A percentile compares a stretch with the other conserved stretches of the same genome.
Conservation (phyloP, 202 grass and related monocot species). For the Digitaria exilis region DNA sequence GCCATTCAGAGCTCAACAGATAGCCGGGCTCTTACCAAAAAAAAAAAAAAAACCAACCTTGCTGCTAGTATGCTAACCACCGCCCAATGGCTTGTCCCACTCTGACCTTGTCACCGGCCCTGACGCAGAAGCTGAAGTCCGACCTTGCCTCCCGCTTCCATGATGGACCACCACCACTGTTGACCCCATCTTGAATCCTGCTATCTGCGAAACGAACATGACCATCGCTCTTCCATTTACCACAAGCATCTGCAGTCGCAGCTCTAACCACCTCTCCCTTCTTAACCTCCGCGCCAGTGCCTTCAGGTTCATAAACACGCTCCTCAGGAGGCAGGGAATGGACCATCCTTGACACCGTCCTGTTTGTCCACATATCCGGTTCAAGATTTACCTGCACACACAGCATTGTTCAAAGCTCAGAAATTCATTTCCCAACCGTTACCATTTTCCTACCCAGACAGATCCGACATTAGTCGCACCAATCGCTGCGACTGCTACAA, state of each 20-base stretch:
- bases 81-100: conserved; percentile 78
- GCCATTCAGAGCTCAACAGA: too few species aligned
- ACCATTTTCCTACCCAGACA: too few species aligned
- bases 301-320: conserved; percentile 58
- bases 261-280: conserved; percentile 71
- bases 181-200: conserved; percentile 86
- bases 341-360: conserved; percentile 30
- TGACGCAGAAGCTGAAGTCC: conserved; percentile 69
- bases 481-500: too few species aligned
- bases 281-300: conserved; percentile 59
- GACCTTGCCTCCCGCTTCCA: conserved; percentile 28
- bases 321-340: conserved; percentile 52
- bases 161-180: conserved; percentile 69
- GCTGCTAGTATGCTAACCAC: conserved; percentile 41
- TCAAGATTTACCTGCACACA: conserved; percentile 59
- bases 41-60: too few species aligned
- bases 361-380: conserved; percentile 66
- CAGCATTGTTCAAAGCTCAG: background rate
- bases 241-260: background rate
- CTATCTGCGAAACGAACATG: conserved; percentile 48
- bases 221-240: background rate
- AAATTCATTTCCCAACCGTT: background rate
- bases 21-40: too few species aligned
- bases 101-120: conserved; percentile 64
- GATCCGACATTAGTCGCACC: too few species aligned